phyloP scores from a whole-genome alignment of 257 asterid genomes.

The Perilla frutescens region DNA sequence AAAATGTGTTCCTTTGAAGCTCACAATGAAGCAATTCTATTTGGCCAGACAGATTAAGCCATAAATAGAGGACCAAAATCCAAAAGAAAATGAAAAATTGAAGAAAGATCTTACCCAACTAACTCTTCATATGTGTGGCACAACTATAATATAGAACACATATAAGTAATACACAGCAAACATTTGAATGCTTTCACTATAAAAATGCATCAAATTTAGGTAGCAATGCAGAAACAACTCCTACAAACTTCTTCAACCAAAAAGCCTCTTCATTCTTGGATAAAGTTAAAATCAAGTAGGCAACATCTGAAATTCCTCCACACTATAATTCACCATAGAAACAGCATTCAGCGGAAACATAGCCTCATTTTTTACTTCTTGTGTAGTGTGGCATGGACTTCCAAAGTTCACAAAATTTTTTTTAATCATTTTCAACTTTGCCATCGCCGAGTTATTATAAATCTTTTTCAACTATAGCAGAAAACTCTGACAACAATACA shows the following conservation, averaged over 20 bases:
- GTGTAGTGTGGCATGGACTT: no score
- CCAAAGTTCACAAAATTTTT: no score
- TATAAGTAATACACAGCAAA: neutral
- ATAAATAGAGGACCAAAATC: neutral
- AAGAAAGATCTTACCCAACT: neutral
- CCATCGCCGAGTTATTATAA: no score
- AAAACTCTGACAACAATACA: no score
- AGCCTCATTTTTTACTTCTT: no score
- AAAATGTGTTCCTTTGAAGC: neutral
- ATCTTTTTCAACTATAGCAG: no score
- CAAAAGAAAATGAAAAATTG: neutral
- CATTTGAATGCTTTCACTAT: neutral
- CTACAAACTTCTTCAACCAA: neutral
- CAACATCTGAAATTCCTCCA: no score
- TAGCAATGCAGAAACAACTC: neutral
- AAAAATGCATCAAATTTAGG: neutral
- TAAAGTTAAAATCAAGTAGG: no score
- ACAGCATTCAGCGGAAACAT: no score
- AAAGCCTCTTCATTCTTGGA: neutral
- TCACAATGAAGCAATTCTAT: neutral
- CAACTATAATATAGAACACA: neutral
- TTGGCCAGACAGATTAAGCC: neutral
- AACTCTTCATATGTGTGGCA: neutral
- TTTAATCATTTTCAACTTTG: no score
- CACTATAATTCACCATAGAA: no score